Evolutionary conservation across 257 asterid genomes (phyloP).

Genomic region (Salvia hispanica): DNA sequence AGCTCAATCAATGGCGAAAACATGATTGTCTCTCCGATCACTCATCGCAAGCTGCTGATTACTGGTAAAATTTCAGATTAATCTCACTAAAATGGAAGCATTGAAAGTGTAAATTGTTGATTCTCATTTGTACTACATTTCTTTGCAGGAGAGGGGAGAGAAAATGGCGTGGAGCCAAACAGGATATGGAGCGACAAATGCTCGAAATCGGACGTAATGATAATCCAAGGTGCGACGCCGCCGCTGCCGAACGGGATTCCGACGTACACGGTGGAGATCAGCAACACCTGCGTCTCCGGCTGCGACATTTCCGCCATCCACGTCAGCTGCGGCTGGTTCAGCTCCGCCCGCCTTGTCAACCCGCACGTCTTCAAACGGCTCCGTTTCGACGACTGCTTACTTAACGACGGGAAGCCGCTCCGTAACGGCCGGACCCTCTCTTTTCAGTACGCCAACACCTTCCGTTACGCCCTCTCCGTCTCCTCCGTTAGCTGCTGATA

Average conservation of each 20-base stretch:
- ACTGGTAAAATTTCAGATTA: constrained; percentile 32
- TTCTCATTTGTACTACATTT: constrained; percentile 3
- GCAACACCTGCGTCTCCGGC: constrained; percentile 68
- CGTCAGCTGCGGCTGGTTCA: constrained; percentile 88
- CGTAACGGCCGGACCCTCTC: constrained; percentile 61
- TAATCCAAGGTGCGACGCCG: constrained; percentile 70
- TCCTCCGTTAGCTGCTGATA: constrained; percentile 64
- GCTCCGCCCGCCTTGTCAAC: constrained; percentile 80
- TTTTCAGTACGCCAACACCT: constrained; percentile 82
- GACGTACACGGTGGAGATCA: constrained; percentile 82
- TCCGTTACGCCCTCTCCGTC: constrained; percentile 63
- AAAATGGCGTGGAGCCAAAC: constrained; percentile 52
- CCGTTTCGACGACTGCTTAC: constrained; percentile 65
- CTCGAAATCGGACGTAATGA: constrained; percentile 68
- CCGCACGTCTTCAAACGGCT: constrained; percentile 78
- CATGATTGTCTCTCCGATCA: neutral
- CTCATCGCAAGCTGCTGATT: constrained; percentile 51
- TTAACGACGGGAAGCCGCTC: constrained; percentile 76
- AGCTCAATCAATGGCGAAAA: constrained; percentile 6
- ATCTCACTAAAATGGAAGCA: neutral
- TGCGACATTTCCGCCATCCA: constrained; percentile 68
- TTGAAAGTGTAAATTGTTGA: neutral
- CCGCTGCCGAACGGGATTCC: constrained; percentile 92
- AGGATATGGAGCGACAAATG: constrained; percentile 83
- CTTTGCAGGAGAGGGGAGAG: constrained; percentile 1